These are phyloP conservation scores for Porpolomopsis calyptriformis DNA, from an alignment of 768 basidiomycete species.

Conservation along the genomic window DNA sequence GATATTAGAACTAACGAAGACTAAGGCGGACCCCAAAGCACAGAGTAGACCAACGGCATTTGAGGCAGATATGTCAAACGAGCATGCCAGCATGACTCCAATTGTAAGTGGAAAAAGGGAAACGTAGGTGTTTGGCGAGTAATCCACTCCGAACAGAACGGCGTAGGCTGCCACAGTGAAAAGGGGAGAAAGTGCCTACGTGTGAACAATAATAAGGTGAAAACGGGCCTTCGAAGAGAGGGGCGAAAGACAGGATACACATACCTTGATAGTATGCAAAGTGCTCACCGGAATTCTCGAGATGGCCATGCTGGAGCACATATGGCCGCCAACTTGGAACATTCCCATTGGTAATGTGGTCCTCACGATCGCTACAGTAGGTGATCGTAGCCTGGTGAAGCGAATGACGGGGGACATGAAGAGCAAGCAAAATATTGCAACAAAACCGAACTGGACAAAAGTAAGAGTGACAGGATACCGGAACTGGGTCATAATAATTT, in stretches of 20 bases:
- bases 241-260: conserved; percentile 12
- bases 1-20: conserved; percentile 97
- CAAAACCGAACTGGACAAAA: conserved; percentile 94
- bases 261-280: conserved; percentile 97
- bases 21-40: conserved; percentile 91
- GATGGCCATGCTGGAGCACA: conserved; percentile 96
- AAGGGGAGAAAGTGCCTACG: conserved; percentile 86
- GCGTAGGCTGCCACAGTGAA: conserved; percentile 97
- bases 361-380: conserved; percentile 60
- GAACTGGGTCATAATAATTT: conserved; percentile 87
- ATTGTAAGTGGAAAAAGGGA: conserved; percentile 90
- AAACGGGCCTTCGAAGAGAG: background rate
- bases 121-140: conserved; percentile 82
- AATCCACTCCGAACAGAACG: conserved; percentile 85
- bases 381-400: conserved; percentile 57
- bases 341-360: conserved; percentile 91
- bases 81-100: conserved; percentile 96
- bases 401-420: conserved; percentile 68
- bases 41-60: conserved; percentile 82
- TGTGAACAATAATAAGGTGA: conserved; percentile 1
- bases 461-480: conserved; percentile 94
- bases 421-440: conserved; percentile 75
- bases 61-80: conserved; percentile 83
- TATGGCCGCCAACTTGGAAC: conserved; percentile 96
- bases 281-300: conserved; percentile 94